Percentiles rank a stretch among this genome's conserved stretches.
Conservation (phyloP, 1,139 yeast genomes). For the Saccharomyces hybrid region DNA sequence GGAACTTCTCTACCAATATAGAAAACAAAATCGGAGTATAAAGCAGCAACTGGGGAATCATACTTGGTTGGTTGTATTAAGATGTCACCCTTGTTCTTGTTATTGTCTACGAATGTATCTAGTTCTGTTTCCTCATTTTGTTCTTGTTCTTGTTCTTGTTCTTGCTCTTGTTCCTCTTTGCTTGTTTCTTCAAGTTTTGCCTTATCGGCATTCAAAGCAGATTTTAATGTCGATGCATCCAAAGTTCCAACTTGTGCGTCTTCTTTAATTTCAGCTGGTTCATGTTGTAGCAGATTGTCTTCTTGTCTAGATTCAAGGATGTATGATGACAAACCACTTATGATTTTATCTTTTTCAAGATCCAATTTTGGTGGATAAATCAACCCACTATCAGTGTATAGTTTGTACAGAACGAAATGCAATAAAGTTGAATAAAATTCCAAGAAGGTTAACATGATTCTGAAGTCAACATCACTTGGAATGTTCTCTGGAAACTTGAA, state of each 20-base stretch:
- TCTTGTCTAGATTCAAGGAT: constrained; percentile 53
- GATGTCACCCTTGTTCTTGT: constrained; percentile 64
- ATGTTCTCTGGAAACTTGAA: constrained; percentile 94
- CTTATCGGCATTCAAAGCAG: constrained; percentile 36
- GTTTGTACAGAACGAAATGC: constrained; percentile 78
- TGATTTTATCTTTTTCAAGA: constrained; percentile 61
- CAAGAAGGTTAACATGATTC: constrained; percentile 92
- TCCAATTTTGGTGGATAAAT: constrained; percentile 90
- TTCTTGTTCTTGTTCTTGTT: constrained; percentile 36
- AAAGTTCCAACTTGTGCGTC: constrained; percentile 32
- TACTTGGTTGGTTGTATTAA: constrained; percentile 72
- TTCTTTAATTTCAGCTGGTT: constrained; percentile 14
- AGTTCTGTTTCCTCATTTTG: constrained; percentile 45
- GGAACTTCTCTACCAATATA: constrained; percentile 95
- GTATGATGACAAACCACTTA: constrained; percentile 85
- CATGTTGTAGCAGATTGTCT: constrained; percentile 36
- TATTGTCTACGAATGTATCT: constrained; percentile 62
- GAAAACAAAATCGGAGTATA: constrained; percentile 71
- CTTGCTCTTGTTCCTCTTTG: constrained; percentile 33
- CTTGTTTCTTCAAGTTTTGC: constrained; percentile 35
- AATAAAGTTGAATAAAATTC: constrained; percentile 90
- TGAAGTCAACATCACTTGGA: constrained; percentile 90
- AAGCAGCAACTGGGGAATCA: constrained; percentile 48
- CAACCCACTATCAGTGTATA: constrained; percentile 77
- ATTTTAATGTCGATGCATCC: constrained; percentile 32